Conservation (phyloP, 257 asterid genomes). For the Fraxinus anomala region DNA sequence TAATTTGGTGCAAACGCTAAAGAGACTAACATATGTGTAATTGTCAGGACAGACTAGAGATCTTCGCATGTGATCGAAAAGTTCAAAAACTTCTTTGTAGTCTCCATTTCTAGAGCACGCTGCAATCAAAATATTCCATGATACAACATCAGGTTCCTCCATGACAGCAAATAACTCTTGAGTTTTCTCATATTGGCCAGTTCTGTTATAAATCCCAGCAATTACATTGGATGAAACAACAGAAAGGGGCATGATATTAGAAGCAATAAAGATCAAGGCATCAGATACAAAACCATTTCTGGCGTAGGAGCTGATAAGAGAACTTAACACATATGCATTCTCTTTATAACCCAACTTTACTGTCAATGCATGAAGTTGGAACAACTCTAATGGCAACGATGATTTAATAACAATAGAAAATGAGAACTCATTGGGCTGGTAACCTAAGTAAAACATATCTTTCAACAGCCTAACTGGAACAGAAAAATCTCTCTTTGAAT, state of each 20-base stretch:
- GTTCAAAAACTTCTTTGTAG: constrained; percentile 64
- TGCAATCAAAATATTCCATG: constrained; percentile 86
- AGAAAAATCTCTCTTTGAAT: constrained; percentile 53
- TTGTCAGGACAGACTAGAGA: constrained; percentile 56
- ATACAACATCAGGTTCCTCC: constrained; percentile 69
- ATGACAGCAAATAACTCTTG: constrained; percentile 67
- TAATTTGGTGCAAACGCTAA: constrained; percentile 61
- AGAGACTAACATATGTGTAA: constrained; percentile 76
- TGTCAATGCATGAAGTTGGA: constrained; percentile 67
- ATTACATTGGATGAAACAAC: constrained; percentile 56
- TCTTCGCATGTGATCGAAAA: constrained; percentile 65
- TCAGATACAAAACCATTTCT: constrained; percentile 47
- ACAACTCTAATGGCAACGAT: constrained; percentile 42
- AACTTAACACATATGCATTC: constrained; percentile 55
- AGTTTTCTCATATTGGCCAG: constrained; percentile 63
- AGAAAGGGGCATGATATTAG: constrained; percentile 32
- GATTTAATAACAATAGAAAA: constrained; percentile 65
- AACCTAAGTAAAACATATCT: constrained; percentile 60
- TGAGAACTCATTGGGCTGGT: constrained; percentile 57
- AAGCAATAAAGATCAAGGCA: constrained; percentile 52
- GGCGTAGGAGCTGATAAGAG: constrained; percentile 66
- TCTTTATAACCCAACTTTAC: constrained; percentile 63
- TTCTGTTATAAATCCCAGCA: constrained; percentile 70
- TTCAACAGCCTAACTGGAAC: constrained; percentile 42
- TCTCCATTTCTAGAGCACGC: constrained; percentile 88